Evolutionary conservation across 805 yeast species (phyloP).

Genomic region (Helenozyma rhizophorensis): DNA sequence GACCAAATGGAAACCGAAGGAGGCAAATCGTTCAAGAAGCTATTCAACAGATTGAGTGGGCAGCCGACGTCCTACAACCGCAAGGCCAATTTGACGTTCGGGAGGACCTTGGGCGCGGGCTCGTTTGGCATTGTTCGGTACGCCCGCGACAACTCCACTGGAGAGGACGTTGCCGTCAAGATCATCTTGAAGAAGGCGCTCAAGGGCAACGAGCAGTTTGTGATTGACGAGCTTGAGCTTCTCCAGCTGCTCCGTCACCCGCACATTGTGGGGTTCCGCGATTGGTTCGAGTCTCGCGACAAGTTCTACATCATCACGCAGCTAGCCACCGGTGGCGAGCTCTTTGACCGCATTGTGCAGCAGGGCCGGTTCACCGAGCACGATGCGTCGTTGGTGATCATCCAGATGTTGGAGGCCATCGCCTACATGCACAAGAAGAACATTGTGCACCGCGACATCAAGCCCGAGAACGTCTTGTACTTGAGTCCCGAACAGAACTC

Average conservation of each 20-base stretch:
- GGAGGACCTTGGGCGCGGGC: constrained; percentile 89
- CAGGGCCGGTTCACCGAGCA: constrained; percentile 83
- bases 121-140: constrained; percentile 88
- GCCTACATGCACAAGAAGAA: constrained; percentile 69
- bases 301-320: constrained; percentile 93
- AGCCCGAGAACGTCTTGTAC: constrained; percentile 89
- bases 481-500: constrained; percentile 52
- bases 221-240: constrained; percentile 72
- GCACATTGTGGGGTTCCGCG: constrained; percentile 83
- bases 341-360: constrained; percentile 79
- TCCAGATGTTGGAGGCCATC: constrained; percentile 74
- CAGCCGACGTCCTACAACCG: constrained; percentile 69
- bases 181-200: constrained; percentile 82
- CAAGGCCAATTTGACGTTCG: constrained; percentile 69
- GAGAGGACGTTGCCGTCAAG: constrained; percentile 83
- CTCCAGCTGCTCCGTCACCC: constrained; percentile 70
- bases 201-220: constrained; percentile 71
- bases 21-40: constrained; percentile 20
- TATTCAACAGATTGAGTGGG: constrained; percentile 56
- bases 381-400: constrained; percentile 75
- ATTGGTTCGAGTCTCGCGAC: constrained; percentile 91
- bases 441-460: constrained; percentile 90
- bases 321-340: constrained; percentile 93
- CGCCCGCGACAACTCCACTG: constrained; percentile 49
- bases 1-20: constrained; percentile 6